phyloP scores from a whole-genome alignment of 495 filamentous ascomycete genomes.

The Chaetomium fimeti region DNA sequence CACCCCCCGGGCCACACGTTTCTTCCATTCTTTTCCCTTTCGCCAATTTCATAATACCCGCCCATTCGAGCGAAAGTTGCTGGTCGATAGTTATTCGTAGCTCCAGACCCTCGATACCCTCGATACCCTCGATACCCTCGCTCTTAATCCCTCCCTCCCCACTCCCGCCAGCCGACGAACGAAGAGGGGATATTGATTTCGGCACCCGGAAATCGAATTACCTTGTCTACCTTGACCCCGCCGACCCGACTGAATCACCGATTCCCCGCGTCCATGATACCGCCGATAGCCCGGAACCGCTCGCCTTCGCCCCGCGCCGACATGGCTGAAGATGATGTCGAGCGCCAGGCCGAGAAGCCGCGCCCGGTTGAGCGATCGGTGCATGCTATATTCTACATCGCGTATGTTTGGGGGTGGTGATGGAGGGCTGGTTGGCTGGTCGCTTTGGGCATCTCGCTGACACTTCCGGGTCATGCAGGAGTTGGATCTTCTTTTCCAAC shows the following conservation, averaged over 20 bases:
- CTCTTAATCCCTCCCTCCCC: background rate
- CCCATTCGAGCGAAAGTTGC: background rate
- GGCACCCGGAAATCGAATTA: background rate
- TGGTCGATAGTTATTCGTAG: slow-evolving; percentile 5
- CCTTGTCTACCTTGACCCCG: background rate
- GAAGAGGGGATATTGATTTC: background rate
- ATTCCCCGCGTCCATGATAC: background rate
- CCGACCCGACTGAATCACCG: slow-evolving; percentile 5
- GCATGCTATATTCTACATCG: slow-evolving; percentile 29
- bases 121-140: background rate
- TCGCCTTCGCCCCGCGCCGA: slow-evolving; percentile 6
- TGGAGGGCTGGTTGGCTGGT: background rate
- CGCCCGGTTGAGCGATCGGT: slow-evolving; percentile 21
- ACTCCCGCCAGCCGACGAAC: background rate
- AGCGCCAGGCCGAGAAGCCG: slow-evolving; percentile 28
- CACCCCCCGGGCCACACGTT: background rate
- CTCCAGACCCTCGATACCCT: slow-evolving; percentile 1
- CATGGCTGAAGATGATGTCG: slow-evolving; percentile 30
- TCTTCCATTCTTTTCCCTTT: background rate
- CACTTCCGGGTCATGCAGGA: slow-evolving; percentile 43
- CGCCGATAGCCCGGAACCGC: background rate
- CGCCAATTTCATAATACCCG: background rate
- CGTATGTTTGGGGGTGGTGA: slow-evolving; percentile 16
- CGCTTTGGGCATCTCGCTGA: background rate
- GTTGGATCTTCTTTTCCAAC: slow-evolving; percentile 87